Conservation (phyloP, 352 stramenopile genomes). For the Phytophthora kernoviae region DNA sequence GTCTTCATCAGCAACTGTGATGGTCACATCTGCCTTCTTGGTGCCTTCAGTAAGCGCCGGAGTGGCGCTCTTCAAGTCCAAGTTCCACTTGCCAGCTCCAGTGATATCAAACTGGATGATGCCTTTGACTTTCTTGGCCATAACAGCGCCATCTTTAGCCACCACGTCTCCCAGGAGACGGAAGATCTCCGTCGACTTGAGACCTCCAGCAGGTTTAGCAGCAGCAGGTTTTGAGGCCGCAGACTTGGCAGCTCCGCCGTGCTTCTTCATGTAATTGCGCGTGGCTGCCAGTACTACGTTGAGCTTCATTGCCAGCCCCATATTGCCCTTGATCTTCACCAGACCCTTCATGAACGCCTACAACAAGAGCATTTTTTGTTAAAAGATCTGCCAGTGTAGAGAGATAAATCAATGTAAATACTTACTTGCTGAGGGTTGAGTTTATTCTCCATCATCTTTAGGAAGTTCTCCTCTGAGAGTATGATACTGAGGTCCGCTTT, state of each 20-base stretch:
- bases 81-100: conserved; percentile 73
- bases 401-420: not conserved
- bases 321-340: conserved; percentile 96
- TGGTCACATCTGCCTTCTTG: conserved; percentile 82
- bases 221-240: conserved; percentile 23
- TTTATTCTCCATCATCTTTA: conserved; percentile 86
- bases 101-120: conserved; percentile 83
- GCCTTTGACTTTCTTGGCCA: conserved; percentile 84
- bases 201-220: conserved; percentile 9
- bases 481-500: conserved; percentile 83
- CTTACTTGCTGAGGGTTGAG: conserved; percentile 87
- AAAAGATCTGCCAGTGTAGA: not conserved
- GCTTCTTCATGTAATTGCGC: conserved; percentile 80
- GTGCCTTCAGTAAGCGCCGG: conserved; percentile 59
- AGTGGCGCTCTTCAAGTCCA: conserved; percentile 75
- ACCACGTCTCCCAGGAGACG: conserved; percentile 64
- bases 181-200: conserved; percentile 80
- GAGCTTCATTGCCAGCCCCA: conserved; percentile 95
- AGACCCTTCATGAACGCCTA: conserved; percentile 94
- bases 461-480: conserved; percentile 76
- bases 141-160: conserved; percentile 50
- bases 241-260: conserved; percentile 30
- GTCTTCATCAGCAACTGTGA: conserved; percentile 76
- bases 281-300: conserved; percentile 88
- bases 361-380: not conserved